phyloP scores from a whole-genome alignment of 257 asterid species.

The Gynochthodes officinalis region DNA sequence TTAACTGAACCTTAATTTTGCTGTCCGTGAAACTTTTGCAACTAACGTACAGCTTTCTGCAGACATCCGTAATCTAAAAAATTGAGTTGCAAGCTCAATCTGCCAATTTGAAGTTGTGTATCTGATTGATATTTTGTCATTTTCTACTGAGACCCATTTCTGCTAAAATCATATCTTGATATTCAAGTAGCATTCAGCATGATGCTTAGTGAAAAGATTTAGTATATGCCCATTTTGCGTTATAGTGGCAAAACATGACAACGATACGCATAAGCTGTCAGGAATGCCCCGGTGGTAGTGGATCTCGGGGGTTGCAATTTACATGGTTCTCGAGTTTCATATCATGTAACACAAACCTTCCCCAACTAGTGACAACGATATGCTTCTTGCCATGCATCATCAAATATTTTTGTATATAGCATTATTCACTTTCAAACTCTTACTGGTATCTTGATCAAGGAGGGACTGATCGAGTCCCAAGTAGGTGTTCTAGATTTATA shows the following conservation, averaged over 20 bases:
- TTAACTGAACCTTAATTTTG: neutral
- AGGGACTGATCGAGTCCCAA: too few species aligned
- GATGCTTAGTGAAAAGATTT: neutral
- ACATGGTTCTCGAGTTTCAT: too few species aligned
- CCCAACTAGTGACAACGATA: too few species aligned
- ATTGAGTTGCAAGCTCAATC: neutral
- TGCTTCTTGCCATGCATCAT: too few species aligned
- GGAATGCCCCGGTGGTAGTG: neutral
- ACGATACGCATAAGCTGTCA: neutral
- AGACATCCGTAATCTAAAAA: neutral
- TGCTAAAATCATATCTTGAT: neutral
- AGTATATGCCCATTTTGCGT: neutral
- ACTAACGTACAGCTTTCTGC: neutral
- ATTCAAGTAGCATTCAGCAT: neutral
- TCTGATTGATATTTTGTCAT: neutral
- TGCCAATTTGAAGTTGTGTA: neutral
- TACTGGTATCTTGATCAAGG: neutral
- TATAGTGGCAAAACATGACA: neutral
- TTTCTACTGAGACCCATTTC: neutral
- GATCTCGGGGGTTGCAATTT: neutral
- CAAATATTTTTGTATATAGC: neutral
- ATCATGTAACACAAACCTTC: too few species aligned
- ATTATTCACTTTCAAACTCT: neutral
- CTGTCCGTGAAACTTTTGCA: neutral
- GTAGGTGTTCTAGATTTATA: too few species aligned